These are phyloP conservation scores for Discostella pseudostelligera DNA, from an alignment of 108 stramenopile species.

Conservation along the genomic window DNA sequence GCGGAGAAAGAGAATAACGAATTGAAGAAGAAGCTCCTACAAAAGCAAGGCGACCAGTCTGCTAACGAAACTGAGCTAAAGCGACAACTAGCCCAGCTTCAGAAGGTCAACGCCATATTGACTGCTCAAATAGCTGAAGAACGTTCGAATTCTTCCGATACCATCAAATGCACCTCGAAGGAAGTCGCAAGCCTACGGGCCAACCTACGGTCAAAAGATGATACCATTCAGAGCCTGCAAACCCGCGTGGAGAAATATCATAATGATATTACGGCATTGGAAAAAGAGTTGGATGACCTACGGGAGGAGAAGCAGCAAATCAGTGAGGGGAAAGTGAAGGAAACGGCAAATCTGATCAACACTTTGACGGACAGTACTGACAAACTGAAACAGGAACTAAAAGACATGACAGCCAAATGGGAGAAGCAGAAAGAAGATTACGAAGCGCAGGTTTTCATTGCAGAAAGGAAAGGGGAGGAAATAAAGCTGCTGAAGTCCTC, in stretches of 20 bases:
- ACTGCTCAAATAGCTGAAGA: background rate
- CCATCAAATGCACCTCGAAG: constrained; percentile 13
- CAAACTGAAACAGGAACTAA: constrained; percentile 37
- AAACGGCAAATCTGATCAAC: constrained; percentile 1
- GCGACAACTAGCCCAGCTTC: constrained; percentile 29
- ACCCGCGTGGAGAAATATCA: constrained; percentile 13
- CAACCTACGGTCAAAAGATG: constrained; percentile 36
- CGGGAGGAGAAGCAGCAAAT: constrained; percentile 10
- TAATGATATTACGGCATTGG: constrained; percentile 35
- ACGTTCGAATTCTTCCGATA: background rate
- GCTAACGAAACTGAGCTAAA: background rate
- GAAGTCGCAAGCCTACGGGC: constrained; percentile 32
- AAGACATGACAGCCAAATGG: constrained; percentile 28
- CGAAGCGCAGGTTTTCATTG: constrained; percentile 17
- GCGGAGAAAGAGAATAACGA: constrained; percentile 24
- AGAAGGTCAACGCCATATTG: constrained; percentile 23
- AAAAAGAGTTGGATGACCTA: constrained; percentile 34
- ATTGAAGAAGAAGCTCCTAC: constrained; percentile 16
- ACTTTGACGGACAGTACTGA: constrained; percentile 31
- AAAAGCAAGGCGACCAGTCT: background rate
- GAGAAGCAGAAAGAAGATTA: constrained; percentile 22
- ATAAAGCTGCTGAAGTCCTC: constrained; percentile 10
- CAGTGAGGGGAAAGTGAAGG: constrained; percentile 10
- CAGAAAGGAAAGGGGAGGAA: constrained; percentile 13
- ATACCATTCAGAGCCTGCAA: constrained; percentile 40